These are phyloP conservation scores for Yarrowia keelungensis DNA, from an alignment of 805 yeast species.

Conservation along the genomic window DNA sequence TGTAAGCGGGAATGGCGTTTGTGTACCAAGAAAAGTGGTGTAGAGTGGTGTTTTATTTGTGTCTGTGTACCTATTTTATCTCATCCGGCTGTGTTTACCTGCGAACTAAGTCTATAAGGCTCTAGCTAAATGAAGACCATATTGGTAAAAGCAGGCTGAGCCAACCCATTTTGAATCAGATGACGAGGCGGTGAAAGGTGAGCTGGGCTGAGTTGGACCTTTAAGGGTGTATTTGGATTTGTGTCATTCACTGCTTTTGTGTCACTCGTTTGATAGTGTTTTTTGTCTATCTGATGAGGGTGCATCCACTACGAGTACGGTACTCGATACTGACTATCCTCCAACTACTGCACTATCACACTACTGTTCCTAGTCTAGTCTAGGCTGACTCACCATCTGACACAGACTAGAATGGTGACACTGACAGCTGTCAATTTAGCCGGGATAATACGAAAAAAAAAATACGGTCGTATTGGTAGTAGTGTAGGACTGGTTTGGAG, in stretches of 20 bases:
- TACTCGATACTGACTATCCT: too few species aligned
- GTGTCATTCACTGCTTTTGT: too few species aligned
- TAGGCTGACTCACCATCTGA: too few species aligned
- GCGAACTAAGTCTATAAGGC: not conserved
- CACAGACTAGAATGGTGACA: too few species aligned
- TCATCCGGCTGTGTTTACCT: too few species aligned
- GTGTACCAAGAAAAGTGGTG: too few species aligned
- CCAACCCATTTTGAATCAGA: conserved; percentile 4
- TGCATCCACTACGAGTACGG: not conserved
- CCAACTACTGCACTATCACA: not conserved
- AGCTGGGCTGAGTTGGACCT: not conserved
- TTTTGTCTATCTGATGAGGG: not conserved
- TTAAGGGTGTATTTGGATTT: not conserved
- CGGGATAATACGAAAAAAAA: too few species aligned
- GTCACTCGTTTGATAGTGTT: too few species aligned
- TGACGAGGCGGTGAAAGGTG: not conserved
- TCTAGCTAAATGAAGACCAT: conserved; percentile 2
- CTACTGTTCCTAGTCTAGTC: conserved; percentile 10
- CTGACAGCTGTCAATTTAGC: not conserved
- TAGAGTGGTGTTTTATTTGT: too few species aligned
- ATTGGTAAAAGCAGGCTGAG: conserved; percentile 21
- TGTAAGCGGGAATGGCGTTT: too few species aligned
- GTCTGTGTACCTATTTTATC: too few species aligned
- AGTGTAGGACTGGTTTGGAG: too few species aligned
- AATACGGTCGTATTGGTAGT: not conserved